Evolutionary conservation across 2,329 filamentous ascomycete genomes (phyloP), one percentile per base, ranked within the genome.

Genomic region (Colletotrichum lini): DNA sequence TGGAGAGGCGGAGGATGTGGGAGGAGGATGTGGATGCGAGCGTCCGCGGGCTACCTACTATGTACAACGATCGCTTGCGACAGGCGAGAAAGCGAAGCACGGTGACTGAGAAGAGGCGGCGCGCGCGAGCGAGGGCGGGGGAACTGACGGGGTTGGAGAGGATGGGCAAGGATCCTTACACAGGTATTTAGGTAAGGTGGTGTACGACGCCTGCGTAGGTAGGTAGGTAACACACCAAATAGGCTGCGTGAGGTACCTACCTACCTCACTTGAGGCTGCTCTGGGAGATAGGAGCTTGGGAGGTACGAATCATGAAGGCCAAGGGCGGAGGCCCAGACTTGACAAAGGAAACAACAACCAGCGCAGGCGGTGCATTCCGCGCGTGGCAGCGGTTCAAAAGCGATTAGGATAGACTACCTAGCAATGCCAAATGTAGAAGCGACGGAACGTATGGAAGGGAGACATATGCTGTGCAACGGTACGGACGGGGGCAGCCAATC

Each of bases 21-120:
- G 61, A 47, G 40, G 40, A 49, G 52, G 40, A 67, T n/a, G 30
- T 56, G 63, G 54, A 57, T 67, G 64, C 58, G 65, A 71, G 67
- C 61, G 52, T 65, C 52, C 45, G 53, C 61, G 38, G 61, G 60
- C 49, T 42, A 67, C 35, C 35, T 38, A 10, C 23, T 23, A 2
- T 23, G 23, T 23, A 23, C 62, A 23, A 61, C 56, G 61, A 54
- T 69, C 49, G 61, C 61, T 63, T 63, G 35, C 60, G 58, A 61
- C 45, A 26, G 42, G 40, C 26, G 16, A 59, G 18, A 59, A 45
- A 30, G 57, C n/a, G 42, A 35, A 44, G 26, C 50, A 49, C 12
- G 44, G 18, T 9, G n/a, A 49, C 58, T 21, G 54, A 57, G 3
- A 7, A 42, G 53, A 60, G 23, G 21, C 42, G 42, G 23, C 42